Conservation (phyloP, 1,139 yeast species). For the Saccharomyces uvarum region DNA sequence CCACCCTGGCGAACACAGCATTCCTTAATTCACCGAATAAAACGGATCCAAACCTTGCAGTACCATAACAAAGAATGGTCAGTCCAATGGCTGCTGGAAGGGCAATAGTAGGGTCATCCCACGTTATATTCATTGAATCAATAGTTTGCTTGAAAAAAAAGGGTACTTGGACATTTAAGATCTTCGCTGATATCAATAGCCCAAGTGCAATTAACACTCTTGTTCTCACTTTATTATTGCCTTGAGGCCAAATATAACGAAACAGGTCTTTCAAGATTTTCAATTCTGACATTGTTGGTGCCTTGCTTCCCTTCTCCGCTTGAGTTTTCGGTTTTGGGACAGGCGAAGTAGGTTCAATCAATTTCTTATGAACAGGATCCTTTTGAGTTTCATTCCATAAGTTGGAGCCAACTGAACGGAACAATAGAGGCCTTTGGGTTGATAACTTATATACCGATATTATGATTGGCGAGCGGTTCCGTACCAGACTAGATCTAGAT, state of each 20-base stretch:
- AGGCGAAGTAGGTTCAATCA: background rate
- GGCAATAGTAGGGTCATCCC: conserved; percentile 55
- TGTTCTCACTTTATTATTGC: conserved; percentile 58
- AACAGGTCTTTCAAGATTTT: conserved; percentile 56
- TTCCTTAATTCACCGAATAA: conserved; percentile 88
- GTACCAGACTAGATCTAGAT: background rate
- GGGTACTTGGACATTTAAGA: conserved; percentile 91
- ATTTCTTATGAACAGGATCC: background rate
- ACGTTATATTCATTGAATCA: conserved; percentile 88
- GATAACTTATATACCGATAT: background rate
- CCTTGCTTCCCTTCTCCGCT: background rate
- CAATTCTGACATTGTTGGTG: conserved; percentile 43
- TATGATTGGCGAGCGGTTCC: background rate
- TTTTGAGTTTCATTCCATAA: background rate
- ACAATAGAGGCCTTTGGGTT: background rate
- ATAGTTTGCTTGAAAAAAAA: conserved; percentile 83
- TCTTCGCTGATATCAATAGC: conserved; percentile 68
- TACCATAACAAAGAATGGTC: conserved; percentile 81
- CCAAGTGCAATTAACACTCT: conserved; percentile 72
- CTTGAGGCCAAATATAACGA: conserved; percentile 84
- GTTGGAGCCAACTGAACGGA: background rate
- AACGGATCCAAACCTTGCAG: conserved; percentile 90
- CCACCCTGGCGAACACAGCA: conserved; percentile 91
- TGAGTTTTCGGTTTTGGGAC: conserved; percentile 8
- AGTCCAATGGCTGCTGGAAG: conserved; percentile 51